A percentile compares a stretch with the other conserved stretches of the same genome.
Conservation (phyloP, 768 basidiomycete genomes). For the Calocybe gangraenosa region DNA sequence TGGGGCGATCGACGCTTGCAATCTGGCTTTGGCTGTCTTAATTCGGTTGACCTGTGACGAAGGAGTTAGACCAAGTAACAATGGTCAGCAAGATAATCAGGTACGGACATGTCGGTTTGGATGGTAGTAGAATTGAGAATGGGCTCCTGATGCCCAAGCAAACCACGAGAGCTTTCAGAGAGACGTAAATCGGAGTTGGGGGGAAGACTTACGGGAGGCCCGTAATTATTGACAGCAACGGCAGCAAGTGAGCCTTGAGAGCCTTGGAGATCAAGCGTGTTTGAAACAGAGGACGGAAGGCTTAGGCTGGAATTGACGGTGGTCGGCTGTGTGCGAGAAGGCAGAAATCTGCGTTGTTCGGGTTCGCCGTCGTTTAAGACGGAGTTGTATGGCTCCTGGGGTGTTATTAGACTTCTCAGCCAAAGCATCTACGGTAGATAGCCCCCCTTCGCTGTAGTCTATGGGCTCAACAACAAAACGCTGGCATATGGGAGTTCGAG, state of each 20-base stretch:
- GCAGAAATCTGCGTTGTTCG: conserved; percentile 11
- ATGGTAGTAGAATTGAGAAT: conserved; percentile 2
- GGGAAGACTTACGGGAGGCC: conserved; percentile 7
- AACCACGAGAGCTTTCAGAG: conserved; percentile 3
- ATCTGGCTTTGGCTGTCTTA: conserved; percentile 9
- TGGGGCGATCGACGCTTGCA: conserved; percentile 7
- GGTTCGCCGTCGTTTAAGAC: conserved; percentile 12
- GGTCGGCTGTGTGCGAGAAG: conserved; percentile 13
- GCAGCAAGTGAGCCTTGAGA: conserved; percentile 12
- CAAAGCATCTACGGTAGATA: conserved; percentile 17
- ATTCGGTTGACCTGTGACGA: conserved; percentile 11
- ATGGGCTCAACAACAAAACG: conserved; percentile 10
- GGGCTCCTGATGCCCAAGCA: conserved; percentile 7
- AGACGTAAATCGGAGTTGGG: conserved; percentile 4
- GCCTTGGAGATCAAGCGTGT: conserved; percentile 10
- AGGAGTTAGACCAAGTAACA: not conserved
- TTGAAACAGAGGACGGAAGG: conserved; percentile 12
- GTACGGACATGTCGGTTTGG: conserved; percentile 8
- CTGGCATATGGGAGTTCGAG: conserved; percentile 7
- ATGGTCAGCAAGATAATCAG: not conserved
- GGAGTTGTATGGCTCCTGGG: conserved; percentile 13
- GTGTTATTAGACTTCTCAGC: conserved; percentile 19
- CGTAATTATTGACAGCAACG: conserved; percentile 6
- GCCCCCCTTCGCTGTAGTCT: conserved; percentile 4
- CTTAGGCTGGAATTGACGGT: conserved; percentile 11